Evolutionary conservation across 1,284 basidiomycete species (phyloP), one percentile per base, ranked within the genome.

Genomic region (Puccinia horiana): DNA sequence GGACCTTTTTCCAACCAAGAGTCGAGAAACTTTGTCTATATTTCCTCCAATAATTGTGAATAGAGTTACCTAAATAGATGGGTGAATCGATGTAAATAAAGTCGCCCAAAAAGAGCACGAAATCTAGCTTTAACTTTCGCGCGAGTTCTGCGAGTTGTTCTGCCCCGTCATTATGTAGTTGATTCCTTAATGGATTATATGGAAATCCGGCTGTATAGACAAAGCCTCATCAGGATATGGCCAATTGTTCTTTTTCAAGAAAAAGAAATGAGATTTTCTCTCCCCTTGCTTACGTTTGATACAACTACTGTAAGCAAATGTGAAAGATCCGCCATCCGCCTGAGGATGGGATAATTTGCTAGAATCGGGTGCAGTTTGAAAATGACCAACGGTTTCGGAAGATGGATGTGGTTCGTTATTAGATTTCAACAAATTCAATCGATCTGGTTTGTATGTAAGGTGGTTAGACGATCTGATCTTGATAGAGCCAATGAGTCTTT

Each of bases 21-120:
- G 90, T 91, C 42, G 90, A 89, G 83, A 92, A 92, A 83, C 90
- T 90, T 75, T 91, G 89, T 42, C 92, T 88, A 85, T 93, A 93
- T 23, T 92, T 88, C 58, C 91, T 89, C 82, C 90, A 87, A 85
- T 92, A 93, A 9, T 89, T 88, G 76, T 91, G 89, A 80, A 87
- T 86, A 82, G 89, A 87, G 83, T 91, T 90, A 4, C 91, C 91
- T 78, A 89, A 89, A 86, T 91, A 91, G 42, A 81, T 82, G 20
- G 78, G 73, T 4, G 70, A 47, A 40, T 79, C 80, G 32, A 81
- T 84, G 61, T 85, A 85, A 47, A 85, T 85, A 72, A 84, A 84
- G 69, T 84, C 84, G 42, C 83, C 83, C 77, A 84, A 79, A 54
- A 84, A 83, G 47, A 84, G 40, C 9, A 83, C 47, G 54, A 78